These are phyloP conservation scores for Barnettozyma salicaria DNA, from an alignment of 805 yeast genomes.

Conservation along the genomic window DNA sequence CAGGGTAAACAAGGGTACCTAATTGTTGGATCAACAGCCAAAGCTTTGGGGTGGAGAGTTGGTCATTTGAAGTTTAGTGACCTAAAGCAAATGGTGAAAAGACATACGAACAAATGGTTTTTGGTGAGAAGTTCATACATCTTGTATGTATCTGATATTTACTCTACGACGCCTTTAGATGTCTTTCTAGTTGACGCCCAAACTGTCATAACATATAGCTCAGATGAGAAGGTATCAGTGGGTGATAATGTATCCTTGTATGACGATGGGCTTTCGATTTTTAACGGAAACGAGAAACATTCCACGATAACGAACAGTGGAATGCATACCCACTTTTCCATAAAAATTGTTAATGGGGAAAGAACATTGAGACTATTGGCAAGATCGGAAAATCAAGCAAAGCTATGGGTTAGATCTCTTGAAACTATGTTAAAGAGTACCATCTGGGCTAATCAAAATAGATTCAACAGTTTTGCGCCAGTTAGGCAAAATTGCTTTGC, in stretches of 20 bases:
- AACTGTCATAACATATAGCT: conserved; percentile 48
- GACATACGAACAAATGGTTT: conserved; percentile 93
- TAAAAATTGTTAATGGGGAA: conserved; percentile 65
- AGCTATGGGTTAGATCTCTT: conserved; percentile 72
- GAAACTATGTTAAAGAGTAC: conserved; percentile 60
- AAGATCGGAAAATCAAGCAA: conserved; percentile 55
- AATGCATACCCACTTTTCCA: conserved; percentile 49
- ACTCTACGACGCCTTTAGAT: conserved; percentile 83
- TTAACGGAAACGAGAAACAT: conserved; percentile 16
- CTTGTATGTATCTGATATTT: conserved; percentile 78
- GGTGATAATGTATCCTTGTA: conserved; percentile 33
- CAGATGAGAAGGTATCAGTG: conserved; percentile 28
- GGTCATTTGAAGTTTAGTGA: conserved; percentile 80
- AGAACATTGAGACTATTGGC: conserved; percentile 71
- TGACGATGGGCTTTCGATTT: conserved; percentile 27
- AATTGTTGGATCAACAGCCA: conserved; percentile 75
- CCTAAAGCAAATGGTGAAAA: conserved; percentile 76
- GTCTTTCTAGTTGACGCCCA: conserved; percentile 81
- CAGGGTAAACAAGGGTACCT: conserved; percentile 88
- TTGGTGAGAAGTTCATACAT: conserved; percentile 79
- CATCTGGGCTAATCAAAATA: conserved; percentile 63
- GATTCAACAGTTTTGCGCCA: conserved; percentile 93
- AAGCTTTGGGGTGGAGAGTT: conserved; percentile 92
- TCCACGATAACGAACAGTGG: conserved; percentile 27
- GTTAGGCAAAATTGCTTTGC: conserved; percentile 79